Evolutionary conservation across 306 rosid species (phyloP).

Genomic region (Abrus pulchellus): DNA sequence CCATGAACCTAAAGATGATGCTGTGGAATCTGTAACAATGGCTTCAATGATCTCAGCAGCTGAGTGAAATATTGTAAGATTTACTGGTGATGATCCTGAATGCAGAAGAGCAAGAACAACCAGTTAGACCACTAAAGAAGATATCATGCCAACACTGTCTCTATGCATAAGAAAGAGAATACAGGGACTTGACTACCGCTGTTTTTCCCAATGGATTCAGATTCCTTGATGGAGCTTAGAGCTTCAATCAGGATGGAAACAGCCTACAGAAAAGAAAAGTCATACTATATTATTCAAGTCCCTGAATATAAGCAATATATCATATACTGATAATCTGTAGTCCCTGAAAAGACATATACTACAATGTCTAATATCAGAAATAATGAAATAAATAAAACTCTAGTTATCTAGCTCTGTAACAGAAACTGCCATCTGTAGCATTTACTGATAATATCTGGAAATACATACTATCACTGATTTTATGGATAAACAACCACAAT

Average conservation of each 20-base stretch:
- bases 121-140: constrained; percentile 40
- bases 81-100: constrained; percentile 87
- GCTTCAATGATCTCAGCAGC: constrained; percentile 99
- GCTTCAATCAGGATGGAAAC: constrained; percentile 82
- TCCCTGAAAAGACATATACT: background rate
- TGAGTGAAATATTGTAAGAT: constrained; percentile 91
- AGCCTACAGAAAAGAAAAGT: constrained; percentile 65
- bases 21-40: constrained; percentile 89
- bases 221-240: constrained; percentile 76
- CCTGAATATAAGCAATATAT: constrained; percentile 32
- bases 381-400: constrained; percentile 33
- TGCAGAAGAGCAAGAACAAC: constrained; percentile 42
- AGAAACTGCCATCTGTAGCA: background rate
- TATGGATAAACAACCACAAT: constrained; percentile 35
- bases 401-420: constrained; percentile 19
- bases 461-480: constrained; percentile 21
- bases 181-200: constrained; percentile 63
- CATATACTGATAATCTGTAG: background rate
- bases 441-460: background rate
- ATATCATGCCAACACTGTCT: constrained; percentile 7
- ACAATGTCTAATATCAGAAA: constrained; percentile 37
- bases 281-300: constrained; percentile 36
- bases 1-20: constrained; percentile 90
- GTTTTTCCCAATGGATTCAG: constrained; percentile 71
- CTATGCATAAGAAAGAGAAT: constrained; percentile 28